Conservation (phyloP, 1,139 yeast genomes). For the Blastobotrys indianensis region DNA sequence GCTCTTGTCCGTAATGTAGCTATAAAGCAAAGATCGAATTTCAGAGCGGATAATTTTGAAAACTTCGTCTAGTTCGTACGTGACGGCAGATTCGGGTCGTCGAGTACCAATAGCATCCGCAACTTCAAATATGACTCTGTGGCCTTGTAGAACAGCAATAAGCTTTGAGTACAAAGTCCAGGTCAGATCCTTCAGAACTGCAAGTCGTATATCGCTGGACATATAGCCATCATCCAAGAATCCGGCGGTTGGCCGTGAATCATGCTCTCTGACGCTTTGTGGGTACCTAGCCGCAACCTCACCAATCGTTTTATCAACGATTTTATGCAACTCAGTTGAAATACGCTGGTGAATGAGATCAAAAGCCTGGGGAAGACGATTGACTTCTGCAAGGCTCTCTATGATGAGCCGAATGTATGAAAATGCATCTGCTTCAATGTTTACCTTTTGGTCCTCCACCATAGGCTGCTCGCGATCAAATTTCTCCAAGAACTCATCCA, state of each 20-base stretch:
- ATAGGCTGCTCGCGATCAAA: conserved; percentile 21
- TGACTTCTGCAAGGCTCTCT: conserved; percentile 55
- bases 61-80: conserved; percentile 47
- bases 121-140: conserved; percentile 58
- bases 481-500: conserved; percentile 42
- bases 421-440: conserved; percentile 46
- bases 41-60: conserved; percentile 59
- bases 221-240: conserved; percentile 18
- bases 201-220: conserved; percentile 46
- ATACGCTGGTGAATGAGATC: conserved; percentile 48
- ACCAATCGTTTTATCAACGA: conserved; percentile 57
- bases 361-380: conserved; percentile 57
- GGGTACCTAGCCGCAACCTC: conserved; percentile 56
- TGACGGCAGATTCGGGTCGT: conserved; percentile 15
- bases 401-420: conserved; percentile 52
- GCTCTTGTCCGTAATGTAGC: conserved; percentile 45
- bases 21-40: conserved; percentile 47
- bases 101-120: conserved; percentile 35
- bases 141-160: conserved; percentile 62
- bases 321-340: conserved; percentile 44
- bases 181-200: conserved; percentile 62
- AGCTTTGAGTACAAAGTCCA: conserved; percentile 60
- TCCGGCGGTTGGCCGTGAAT: conserved; percentile 16
- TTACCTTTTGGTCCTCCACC: conserved; percentile 26
- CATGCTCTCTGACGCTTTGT: conserved; percentile 27